These are phyloP conservation scores for Coemansia sp. DNA, from an alignment of 192 early-diverging fungal species.

Conservation along the genomic window DNA sequence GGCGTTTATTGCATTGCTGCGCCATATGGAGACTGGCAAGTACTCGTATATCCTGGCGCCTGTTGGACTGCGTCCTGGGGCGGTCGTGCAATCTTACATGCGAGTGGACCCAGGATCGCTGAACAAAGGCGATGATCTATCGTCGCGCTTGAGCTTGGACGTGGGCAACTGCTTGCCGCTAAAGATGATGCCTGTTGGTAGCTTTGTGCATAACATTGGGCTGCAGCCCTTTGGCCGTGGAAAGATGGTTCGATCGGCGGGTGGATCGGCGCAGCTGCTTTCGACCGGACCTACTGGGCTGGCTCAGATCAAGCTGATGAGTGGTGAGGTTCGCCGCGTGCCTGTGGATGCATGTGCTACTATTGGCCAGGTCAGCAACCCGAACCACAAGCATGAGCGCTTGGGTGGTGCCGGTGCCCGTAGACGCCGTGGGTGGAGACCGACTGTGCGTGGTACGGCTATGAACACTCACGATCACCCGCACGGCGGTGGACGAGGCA, in stretches of 20 bases:
- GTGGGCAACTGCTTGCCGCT: constrained; percentile 88
- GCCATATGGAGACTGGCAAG: constrained; percentile 69
- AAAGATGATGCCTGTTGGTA: constrained; percentile 90
- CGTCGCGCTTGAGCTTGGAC: constrained; percentile 53
- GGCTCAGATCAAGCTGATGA: constrained; percentile 80
- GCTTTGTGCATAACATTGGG: constrained; percentile 81
- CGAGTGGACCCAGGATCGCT: constrained; percentile 1
- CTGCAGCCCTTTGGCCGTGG: constrained; percentile 74
- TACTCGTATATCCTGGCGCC: constrained; percentile 86
- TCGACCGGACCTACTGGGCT: constrained; percentile 70
- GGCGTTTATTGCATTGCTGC: constrained; percentile 82
- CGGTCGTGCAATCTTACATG: constrained; percentile 62
- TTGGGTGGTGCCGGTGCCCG: constrained; percentile 87
- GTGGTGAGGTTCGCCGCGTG: constrained; percentile 84
- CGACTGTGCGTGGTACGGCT: constrained; percentile 93
- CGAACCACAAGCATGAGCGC: constrained; percentile 82
- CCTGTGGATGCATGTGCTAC: constrained; percentile 83
- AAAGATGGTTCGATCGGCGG: constrained; percentile 79
- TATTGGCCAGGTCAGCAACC: constrained; percentile 85
- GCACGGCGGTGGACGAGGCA: constrained; percentile 93
- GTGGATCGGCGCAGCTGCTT: constrained; percentile 79
- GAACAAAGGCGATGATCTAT: constrained; percentile 7
- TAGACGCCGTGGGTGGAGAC: constrained; percentile 80
- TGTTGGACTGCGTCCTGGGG: constrained; percentile 68
- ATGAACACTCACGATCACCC: constrained; percentile 94